Evolutionary conservation across 495 filamentous ascomycete species (phyloP), one percentile per base, ranked within the genome.

Genomic region (Penicillium bialowiezense): DNA sequence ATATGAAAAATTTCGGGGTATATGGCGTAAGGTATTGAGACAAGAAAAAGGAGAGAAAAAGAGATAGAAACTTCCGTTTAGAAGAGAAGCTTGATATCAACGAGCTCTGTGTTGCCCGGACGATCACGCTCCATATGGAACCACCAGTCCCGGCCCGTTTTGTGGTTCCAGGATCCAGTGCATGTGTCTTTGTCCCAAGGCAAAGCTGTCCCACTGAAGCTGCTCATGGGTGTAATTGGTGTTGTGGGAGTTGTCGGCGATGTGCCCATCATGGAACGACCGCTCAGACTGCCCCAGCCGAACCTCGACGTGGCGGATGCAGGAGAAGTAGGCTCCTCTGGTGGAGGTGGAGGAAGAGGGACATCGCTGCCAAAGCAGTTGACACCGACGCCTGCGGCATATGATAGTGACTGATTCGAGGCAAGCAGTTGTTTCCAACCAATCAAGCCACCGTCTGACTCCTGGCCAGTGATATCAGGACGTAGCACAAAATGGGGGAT

Each of bases 101-200:
- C 65, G 39, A 71, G 54, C 26, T 74, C 68, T n/a, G 63, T 43
- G 24, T 67, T 68, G 31, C 59, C 57, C 7, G 69, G 73, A 14
- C 73, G 71, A 42, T 77, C 73, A 19, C 73, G 69, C 52, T 77
- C 73, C 57, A 74, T 68, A 47, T 77, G 73, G 49, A 69, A 74
- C 73, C 72, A 77, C 73, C 73, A 77, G n/a, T 74, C 72, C 13
- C 68, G 66, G 20, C 72, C 72, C 31, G 40, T 60, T 35, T 69
- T 69, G 33, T 74, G 71, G 40, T 77, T 77, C 73, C 73, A 77
- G 20, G 71, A 67, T 15, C 73, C 73, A 20, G 68, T 77, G 52
- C 73, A 77, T 19, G 61, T 68, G 41, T 77, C 73, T 45, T 67
- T 72, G 3, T 70, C 69, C 73, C 71, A 75, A 2, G 69, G 71